A percentile compares a stretch with the other conserved stretches of the same genome.
phyloP scores from a whole-genome alignment of 2,329 filamentous ascomycete species.

The Trichothecium roseum region DNA sequence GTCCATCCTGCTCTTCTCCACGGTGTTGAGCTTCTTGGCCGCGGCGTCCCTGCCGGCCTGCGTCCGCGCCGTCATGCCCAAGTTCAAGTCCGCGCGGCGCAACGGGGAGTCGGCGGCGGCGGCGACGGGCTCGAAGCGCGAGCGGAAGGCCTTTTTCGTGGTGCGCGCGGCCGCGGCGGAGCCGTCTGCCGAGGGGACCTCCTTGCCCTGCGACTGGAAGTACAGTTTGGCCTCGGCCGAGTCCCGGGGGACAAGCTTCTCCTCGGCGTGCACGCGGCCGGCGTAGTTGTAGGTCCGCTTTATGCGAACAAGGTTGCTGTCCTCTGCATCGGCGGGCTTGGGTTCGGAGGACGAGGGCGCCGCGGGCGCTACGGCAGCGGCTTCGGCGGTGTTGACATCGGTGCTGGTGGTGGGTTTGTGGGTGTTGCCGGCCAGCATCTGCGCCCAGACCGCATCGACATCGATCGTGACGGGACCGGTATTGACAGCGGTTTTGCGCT shows the following conservation, averaged over 20 bases:
- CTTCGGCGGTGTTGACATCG: slow-evolving; percentile 1
- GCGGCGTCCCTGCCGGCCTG: slow-evolving; percentile 37
- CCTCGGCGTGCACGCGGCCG: slow-evolving; percentile 60
- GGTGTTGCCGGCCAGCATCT: slow-evolving; percentile 42
- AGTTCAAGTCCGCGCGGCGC: slow-evolving; percentile 49
- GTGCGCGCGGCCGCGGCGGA: slow-evolving; percentile 25
- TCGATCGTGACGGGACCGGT: slow-evolving; percentile 57
- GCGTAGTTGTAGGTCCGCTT: slow-evolving; percentile 68
- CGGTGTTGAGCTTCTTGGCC: slow-evolving; percentile 57
- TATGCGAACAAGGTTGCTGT: slow-evolving; percentile 45
- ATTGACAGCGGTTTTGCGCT: slow-evolving; percentile 39
- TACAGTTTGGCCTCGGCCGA: slow-evolving; percentile 58
- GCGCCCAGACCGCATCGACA: slow-evolving; percentile 60
- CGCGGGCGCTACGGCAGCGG: background rate
- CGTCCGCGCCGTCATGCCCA: slow-evolving; percentile 39
- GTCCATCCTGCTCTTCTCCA: slow-evolving; percentile 64
- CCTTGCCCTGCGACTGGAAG: slow-evolving; percentile 38
- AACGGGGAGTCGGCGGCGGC: slow-evolving; percentile 22
- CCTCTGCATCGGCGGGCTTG: slow-evolving; percentile 9
- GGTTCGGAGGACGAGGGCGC: too few species aligned
- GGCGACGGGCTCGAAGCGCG: slow-evolving; percentile 49
- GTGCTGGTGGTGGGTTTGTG: slow-evolving; percentile 5
- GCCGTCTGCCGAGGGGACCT: slow-evolving; percentile 12
- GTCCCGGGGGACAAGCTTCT: slow-evolving; percentile 55
- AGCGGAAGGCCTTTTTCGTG: slow-evolving; percentile 48